Evolutionary conservation across 2,329 filamentous ascomycete species (phyloP).

Genomic region (Onygenales sp.): DNA sequence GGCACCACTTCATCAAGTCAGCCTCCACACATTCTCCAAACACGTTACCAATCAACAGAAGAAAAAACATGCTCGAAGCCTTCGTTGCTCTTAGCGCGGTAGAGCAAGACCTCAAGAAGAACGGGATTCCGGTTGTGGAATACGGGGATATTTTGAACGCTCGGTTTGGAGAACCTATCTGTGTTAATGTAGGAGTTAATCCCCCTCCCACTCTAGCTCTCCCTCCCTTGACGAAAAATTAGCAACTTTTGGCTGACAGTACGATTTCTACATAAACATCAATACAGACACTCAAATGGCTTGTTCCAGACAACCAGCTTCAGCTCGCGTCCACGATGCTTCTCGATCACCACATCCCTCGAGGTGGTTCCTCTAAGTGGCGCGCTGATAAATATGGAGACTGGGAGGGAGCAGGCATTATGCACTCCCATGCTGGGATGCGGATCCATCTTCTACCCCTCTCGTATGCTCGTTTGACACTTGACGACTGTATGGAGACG

Average conservation of each 20-base stretch:
- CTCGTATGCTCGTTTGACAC: not conserved
- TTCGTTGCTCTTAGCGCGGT: not conserved
- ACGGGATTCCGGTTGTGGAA: constrained; percentile 5
- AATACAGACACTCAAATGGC: constrained; percentile 3
- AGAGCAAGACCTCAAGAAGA: not conserved
- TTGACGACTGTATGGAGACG: constrained; percentile 3
- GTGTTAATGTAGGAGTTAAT: not conserved
- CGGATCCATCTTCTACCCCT: constrained; percentile 4
- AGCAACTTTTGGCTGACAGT: not conserved
- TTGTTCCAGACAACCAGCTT: constrained; percentile 1
- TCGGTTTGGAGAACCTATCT: constrained; percentile 5
- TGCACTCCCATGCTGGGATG: not conserved
- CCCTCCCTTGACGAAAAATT: not conserved
- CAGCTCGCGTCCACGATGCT: not conserved
- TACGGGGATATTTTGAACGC: constrained; percentile 5
- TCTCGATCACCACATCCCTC: constrained; percentile 1
- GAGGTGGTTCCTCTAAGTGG: not conserved
- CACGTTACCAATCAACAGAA: too few relatives aligned
- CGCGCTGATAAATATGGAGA: not conserved
- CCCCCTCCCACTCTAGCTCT: not conserved
- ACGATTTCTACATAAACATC: not conserved
- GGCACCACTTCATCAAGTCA: not conserved
- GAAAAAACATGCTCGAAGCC: too few relatives aligned
- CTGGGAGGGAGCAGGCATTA: constrained; percentile 2
- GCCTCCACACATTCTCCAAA: too few relatives aligned